Percentiles rank a stretch among this genome's conserved stretches.
Evolutionary conservation across 202 grass and related monocot species (phyloP).

Genomic region (Setaria italica): DNA sequence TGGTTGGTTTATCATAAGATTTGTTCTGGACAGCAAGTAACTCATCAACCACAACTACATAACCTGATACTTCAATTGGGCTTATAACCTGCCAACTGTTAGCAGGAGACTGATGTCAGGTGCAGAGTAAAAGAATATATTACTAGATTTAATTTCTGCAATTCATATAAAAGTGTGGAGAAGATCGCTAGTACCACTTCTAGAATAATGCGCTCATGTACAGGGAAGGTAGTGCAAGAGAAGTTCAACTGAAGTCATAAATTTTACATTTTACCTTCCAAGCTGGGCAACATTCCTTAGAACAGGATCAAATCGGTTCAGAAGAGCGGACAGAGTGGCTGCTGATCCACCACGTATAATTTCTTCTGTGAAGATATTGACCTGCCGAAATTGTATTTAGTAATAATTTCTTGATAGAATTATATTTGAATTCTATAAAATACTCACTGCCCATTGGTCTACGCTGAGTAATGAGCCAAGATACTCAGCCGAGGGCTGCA

Average conservation of each 20-base stretch:
- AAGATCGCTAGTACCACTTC: conserved; percentile 38
- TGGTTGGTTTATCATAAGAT: conserved; percentile 80
- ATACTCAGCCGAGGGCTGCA: conserved; percentile 95
- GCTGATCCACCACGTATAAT: conserved; percentile 95
- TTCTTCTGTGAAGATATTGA: conserved; percentile 96
- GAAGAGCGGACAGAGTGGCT: conserved; percentile 90
- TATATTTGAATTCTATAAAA: conserved; percentile 46
- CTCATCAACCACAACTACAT: conserved; percentile 78
- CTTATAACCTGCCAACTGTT: conserved; percentile 99
- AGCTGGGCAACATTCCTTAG: conserved; percentile 84
- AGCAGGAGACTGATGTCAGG: conserved; percentile 38
- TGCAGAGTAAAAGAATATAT: conserved; percentile 38
- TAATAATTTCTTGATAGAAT: conserved; percentile 28
- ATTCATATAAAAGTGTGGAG: conserved; percentile 15
- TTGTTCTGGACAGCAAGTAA: conserved; percentile 87
- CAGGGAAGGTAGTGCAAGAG: background rate
- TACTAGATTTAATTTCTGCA: conserved; percentile 9
- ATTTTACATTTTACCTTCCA: conserved; percentile 72
- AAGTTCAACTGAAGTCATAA: conserved; percentile 10
- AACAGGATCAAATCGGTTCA: conserved; percentile 97
- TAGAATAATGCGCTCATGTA: conserved; percentile 8
- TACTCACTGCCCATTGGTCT: conserved; percentile 85
- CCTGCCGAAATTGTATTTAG: conserved; percentile 51
- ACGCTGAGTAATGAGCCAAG: conserved; percentile 87
- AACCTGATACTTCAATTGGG: conserved; percentile 91